Evolutionary conservation across 2,329 filamentous ascomycete genomes (phyloP), one percentile per base, ranked within the genome.

Genomic region (Penicillium sp.): DNA sequence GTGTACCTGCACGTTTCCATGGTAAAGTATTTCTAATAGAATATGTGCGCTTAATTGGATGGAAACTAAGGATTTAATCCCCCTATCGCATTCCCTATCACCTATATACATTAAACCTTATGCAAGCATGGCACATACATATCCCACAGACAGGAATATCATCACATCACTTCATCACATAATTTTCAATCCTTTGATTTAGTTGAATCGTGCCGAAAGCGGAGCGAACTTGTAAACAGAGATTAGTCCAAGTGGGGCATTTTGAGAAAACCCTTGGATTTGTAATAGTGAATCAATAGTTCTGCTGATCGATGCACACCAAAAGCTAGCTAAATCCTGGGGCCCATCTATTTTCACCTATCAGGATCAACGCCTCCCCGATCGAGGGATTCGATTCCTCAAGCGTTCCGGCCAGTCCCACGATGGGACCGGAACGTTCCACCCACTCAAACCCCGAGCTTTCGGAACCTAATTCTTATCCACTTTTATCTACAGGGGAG

Each of bases 271-370:
- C 6, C 26, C 39, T 53, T 26, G 29, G 37, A 37, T 26, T 47
- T 43, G 11, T 23, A 35, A 29, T 37, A 44, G 31, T 53, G 27
- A 45, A 45, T 53, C 50, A 53, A 53, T 53, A 53, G 50, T 47
- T 4, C 21, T 19, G 50, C 37, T 19, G 50, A 53, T 53, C 50
- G 43, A 45, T 53, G 29, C 50, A 33, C 16, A n/a, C 31, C 26
- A 45, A 35, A 6, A 19, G 14, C 10, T 53, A 45, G 29, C 48
- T 14, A 25, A 27, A 39, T 26, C 35, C 25, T 23, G 39, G 19
- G 10, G 10, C 19, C 19, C 14, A 4, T 2, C n/a, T 1, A 19
- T n/a, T 33, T 50, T 23, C 14, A 31, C 47, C 48, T 50, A 50
- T 50, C 48, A 42, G 23, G 4, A 27, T 19, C 23, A n/a, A 19